phyloP scores from a whole-genome alignment of 2,329 filamentous ascomycete genomes.

The Aureobasidium sp. region DNA sequence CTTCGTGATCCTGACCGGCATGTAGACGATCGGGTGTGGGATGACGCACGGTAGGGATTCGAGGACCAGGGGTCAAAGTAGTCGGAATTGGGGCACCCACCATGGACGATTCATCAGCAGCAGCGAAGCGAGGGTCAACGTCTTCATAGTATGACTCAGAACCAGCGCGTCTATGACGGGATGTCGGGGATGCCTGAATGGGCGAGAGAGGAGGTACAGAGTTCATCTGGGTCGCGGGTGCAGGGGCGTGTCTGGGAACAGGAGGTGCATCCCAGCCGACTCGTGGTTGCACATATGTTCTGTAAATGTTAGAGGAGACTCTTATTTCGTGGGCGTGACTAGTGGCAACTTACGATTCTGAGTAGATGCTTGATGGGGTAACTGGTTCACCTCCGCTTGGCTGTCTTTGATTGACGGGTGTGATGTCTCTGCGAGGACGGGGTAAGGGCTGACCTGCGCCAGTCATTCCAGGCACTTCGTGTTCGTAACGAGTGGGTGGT shows the following conservation, averaged over 20 bases:
- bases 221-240: conserved; percentile 16
- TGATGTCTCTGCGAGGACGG: conserved; percentile 9
- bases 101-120: conserved; percentile 35
- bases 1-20: conserved; percentile 10
- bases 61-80: conserved; percentile 16
- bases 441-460: conserved; percentile 45
- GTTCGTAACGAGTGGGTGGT: conserved; percentile 36
- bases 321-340: not conserved
- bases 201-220: conserved; percentile 22
- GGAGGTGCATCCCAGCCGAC: conserved; percentile 30
- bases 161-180: conserved; percentile 25
- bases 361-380: conserved; percentile 65
- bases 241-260: conserved; percentile 14
- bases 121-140: conserved; percentile 77
- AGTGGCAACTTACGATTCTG: conserved; percentile 55
- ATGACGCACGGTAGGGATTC: conserved; percentile 19
- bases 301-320: conserved; percentile 15
- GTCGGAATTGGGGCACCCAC: conserved; percentile 18
- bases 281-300: conserved; percentile 41
- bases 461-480: conserved; percentile 66
- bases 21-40: conserved; percentile 7
- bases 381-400: conserved; percentile 53
- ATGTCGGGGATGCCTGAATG: conserved; percentile 21
- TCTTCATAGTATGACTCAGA: conserved; percentile 77
- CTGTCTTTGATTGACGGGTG: conserved; percentile 61